Conservation (phyloP, 345 rosid species). For the Salix purpurea region DNA sequence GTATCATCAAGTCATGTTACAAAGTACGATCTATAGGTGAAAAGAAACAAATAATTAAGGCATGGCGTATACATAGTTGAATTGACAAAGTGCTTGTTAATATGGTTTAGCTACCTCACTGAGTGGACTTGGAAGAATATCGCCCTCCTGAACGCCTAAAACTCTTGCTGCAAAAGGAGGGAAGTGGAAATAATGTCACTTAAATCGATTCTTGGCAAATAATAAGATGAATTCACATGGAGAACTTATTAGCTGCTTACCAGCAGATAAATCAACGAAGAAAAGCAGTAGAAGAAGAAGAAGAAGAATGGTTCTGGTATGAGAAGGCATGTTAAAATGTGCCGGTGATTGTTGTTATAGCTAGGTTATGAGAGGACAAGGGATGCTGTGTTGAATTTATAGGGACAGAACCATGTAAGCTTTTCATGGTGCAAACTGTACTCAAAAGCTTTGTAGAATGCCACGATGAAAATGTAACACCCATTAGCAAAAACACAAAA, state of each 20-base stretch:
- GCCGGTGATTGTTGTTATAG: neutral
- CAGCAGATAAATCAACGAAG: slow-evolving; percentile 11
- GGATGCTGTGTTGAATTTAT: slow-evolving; percentile 26
- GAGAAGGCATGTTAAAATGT: slow-evolving; percentile 15
- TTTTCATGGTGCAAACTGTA: slow-evolving; percentile 25
- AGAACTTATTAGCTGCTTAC: slow-evolving; percentile 13
- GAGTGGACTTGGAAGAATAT: neutral
- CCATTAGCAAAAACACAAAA: slow-evolving; percentile 14
- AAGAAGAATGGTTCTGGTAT: slow-evolving; percentile 14
- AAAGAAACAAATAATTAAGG: neutral
- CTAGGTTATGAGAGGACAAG: neutral
- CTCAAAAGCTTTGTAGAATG: slow-evolving; percentile 30
- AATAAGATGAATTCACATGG: neutral
- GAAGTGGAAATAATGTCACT: neutral
- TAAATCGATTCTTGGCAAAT: neutral
- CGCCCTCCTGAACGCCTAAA: slow-evolving; percentile 2
- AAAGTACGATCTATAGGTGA: neutral
- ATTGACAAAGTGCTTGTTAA: neutral
- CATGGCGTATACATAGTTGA: neutral
- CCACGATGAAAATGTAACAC: slow-evolving; percentile 10
- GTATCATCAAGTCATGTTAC: neutral
- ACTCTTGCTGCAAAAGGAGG: slow-evolving; percentile 13
- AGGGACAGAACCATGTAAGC: neutral
- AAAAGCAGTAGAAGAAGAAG: slow-evolving; percentile 20
- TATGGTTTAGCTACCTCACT: slow-evolving; percentile 19